Evolutionary conservation across 192 early-diverging fungal species (phyloP), one percentile per base, ranked within the genome.

Genomic region (Obelidium mucronatum): DNA sequence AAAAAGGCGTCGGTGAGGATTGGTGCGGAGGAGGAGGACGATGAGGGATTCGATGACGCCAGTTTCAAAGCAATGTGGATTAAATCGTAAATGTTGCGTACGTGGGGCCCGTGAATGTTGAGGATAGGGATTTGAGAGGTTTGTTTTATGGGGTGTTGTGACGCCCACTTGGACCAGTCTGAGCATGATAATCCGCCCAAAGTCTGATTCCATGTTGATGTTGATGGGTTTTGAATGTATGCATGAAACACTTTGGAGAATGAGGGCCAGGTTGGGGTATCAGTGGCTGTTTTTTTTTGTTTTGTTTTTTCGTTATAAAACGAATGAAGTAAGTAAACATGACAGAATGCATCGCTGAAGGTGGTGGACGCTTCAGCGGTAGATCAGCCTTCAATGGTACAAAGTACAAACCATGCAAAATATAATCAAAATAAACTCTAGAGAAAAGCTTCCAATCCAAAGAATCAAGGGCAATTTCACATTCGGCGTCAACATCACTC

Each of bases 381-480:
- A 19, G 59, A n/a, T n/a, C n/a, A n/a, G n/a, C n/a, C n/a, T 17
- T 37, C 37, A 37, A 36, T n/a, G 37, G 11, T 6, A 65, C 8
- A 8, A 36, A 6, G 63, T n/a, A 11, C 63, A 40, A 19, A 68
- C 66, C 66, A 30, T 5, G 40, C 19, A 59, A 30, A 40, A 72
- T 59, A 34, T 58, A 72, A 42, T 59, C 56, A 13, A 11, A 28
- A 34, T 72, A 72, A 15, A 72, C 51, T 36, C 36, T 72, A n/a
- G 17, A 51, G 36, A 72, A 55, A 30, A 37, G 4, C 54, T 72
- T 72, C 69, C 69, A 72, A 40, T 72, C 69, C 40, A 72, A 72
- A 0, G n/a, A 34, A 35, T 72, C 69, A n/a, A 72, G 54, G 8
- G 56, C 52, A 8, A 22, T 19, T 72, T 54, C 69, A 37, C 69